Evolutionary conservation across 306 rosid genomes (phyloP), one percentile per base, ranked within the genome.

Genomic region (Inga oerstediana): DNA sequence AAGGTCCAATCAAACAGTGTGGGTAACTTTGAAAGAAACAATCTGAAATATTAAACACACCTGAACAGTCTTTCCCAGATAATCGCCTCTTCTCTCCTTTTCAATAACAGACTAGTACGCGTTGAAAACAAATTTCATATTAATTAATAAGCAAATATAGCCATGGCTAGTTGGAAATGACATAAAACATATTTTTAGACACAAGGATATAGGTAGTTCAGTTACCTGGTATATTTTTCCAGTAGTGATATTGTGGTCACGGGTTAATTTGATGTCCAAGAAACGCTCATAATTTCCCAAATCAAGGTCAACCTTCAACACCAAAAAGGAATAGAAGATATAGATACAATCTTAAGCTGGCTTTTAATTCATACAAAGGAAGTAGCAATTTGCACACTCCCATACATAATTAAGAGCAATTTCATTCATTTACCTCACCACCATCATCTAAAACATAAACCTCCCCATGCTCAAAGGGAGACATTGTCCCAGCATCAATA

Each of bases 381-480:
- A 48, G 58, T 32, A 78, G 19, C 51, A 39, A 35, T n/a, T 78
- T 45, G 75, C 83, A 59, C 51, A 27, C 27, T 77, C n/a, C 35
- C 43, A 37, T 19, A 2, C 5, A 48, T 11, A 75, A 78, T 61
- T 62, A 58, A 56, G 41, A 78, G 11, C 6, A 62, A 72, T 69
- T 75, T 22, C 64, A n/a, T 58, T 13, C 54, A 77, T 72, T 82
- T 87, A 93, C 97, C 95, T 93, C 97, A 0, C 97, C 97, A 1
- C 97, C 97, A 82, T 93, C 97, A 58, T 93, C 97, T 79, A 93
- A 85, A 75, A 93, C 97, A 84, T 91, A 93, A 82, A 93, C 97
- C 75, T 93, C 97, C 58, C 97, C 95, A 48, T 93, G 97, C 90
- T 93, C 97, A 85, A 93, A 91, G 37, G 97, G 97, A 82, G 97